Base-by-base conservation (phyloP, 78 protist species). In the Kipferlia bialata region DNA sequence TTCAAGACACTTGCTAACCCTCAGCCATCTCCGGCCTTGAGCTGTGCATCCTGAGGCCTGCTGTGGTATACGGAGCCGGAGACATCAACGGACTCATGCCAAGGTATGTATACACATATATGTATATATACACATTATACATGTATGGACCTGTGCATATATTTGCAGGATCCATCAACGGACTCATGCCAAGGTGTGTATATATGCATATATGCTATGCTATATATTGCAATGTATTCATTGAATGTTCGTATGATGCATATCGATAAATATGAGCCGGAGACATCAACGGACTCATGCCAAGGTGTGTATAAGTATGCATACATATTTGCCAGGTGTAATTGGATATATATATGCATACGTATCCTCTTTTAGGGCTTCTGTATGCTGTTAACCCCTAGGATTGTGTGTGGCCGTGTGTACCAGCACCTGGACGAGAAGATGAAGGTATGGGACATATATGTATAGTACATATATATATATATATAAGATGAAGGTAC, bases 1-100 rank as follows among this genome's bases (percentile, higher is more conserved):
- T n/a, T n/a, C n/a, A n/a, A n/a, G n/a, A n/a, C n/a, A n/a, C n/a
- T n/a, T n/a, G n/a, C n/a, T n/a, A n/a, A n/a, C n/a, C n/a, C n/a
- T n/a, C n/a, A n/a, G n/a, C n/a, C n/a, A 58, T 69, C 33, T 2
- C 54, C 2, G 55, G 54, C 18, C 45, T 79, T 1, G 71, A 32
- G 10, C 0, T 70, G 2, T 65, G 87, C 51, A 85, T 92, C 66
- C 67, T 88, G 26, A 77, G 97, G 33, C 94, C 94, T 33, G 84
- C 97, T 33, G 72, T 79, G 39, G 90, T 90, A 0, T 92, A 92
- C 63, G 97, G 97, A 44, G 85, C 88, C 38, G 91, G 88, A 32
- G 97, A 92, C 71, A 10, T 48, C 28, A 6, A 39, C 29, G 95
- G 97, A 33, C n/a, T 92, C 67, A 83, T n/a, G 81, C n/a, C 75